Conservation (phyloP, 768 basidiomycete species). For the Mrakia frigida region DNA sequence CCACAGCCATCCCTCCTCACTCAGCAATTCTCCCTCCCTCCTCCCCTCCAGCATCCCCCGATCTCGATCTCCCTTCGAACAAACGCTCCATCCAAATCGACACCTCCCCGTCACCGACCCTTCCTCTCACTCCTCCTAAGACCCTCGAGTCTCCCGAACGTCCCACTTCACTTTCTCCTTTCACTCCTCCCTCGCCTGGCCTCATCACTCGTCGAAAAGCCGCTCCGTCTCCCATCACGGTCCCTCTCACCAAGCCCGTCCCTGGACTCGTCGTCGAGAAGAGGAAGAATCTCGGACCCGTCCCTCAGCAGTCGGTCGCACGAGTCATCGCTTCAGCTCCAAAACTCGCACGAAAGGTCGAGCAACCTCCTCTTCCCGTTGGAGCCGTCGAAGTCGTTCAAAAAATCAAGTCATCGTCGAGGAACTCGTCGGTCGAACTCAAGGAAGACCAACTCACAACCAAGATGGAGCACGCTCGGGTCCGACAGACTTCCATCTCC, state of each 20-base stretch:
- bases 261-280: slow-evolving; percentile 1
- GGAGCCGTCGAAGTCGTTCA: neutral
- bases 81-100: neutral
- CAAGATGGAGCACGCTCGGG: neutral
- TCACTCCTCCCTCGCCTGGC: neutral
- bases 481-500: neutral
- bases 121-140: neutral
- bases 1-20: neutral
- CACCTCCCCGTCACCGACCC: neutral
- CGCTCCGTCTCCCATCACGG: neutral
- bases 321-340: neutral
- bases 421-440: neutral
- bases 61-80: too few species aligned
- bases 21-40: neutral
- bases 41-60: neutral
- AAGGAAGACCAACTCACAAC: neutral
- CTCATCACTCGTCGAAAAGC: slow-evolving; percentile 4
- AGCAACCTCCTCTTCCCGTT: neutral
- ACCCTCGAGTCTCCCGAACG: slow-evolving; percentile 11
- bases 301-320: neutral
- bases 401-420: neutral
- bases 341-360: neutral
- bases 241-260: neutral
- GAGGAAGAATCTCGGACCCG: neutral
- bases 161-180: neutral